Evolutionary conservation across 202 grass and related monocot genomes (phyloP).

Genomic region (Bolboschoenoplectus hybrid): DNA sequence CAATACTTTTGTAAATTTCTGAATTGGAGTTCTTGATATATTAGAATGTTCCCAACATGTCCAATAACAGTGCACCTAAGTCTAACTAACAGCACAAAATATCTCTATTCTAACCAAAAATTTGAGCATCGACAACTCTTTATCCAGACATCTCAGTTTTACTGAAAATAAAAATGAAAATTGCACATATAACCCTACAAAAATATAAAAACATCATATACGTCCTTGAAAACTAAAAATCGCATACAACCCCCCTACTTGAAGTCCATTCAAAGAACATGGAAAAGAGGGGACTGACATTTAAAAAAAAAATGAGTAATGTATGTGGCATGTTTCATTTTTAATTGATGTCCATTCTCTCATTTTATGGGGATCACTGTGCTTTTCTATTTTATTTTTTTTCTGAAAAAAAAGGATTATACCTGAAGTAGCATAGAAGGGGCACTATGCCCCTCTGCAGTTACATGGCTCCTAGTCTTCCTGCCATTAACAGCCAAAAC

Average conservation of each 20-base stretch:
- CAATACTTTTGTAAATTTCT: background rate
- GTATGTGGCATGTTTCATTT: background rate
- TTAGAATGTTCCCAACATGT: background rate
- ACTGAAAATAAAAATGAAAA: background rate
- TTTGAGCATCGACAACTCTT: background rate
- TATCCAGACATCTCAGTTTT: background rate
- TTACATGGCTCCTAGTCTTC: conserved; percentile 88
- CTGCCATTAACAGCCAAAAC: conserved; percentile 69
- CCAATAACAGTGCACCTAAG: background rate
- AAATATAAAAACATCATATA: background rate
- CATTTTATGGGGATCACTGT: conserved; percentile 1
- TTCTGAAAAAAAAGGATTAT: conserved; percentile 30
- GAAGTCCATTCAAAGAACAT: no score
- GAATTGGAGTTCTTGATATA: background rate
- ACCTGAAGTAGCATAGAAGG: conserved; percentile 96
- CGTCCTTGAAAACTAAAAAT: background rate
- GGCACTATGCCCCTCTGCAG: conserved; percentile 35
- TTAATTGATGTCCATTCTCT: background rate
- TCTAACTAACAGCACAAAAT: background rate
- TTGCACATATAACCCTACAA: background rate
- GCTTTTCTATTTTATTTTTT: conserved; percentile 17
- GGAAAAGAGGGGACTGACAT: no score
- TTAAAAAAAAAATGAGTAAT: background rate
- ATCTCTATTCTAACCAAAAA: background rate
- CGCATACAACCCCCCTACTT: background rate